Percentiles rank a stretch among this genome's conserved stretches.
These are phyloP conservation scores for Podospora sp. DNA, from an alignment of 495 filamentous ascomycete genomes.

Conservation along the genomic window DNA sequence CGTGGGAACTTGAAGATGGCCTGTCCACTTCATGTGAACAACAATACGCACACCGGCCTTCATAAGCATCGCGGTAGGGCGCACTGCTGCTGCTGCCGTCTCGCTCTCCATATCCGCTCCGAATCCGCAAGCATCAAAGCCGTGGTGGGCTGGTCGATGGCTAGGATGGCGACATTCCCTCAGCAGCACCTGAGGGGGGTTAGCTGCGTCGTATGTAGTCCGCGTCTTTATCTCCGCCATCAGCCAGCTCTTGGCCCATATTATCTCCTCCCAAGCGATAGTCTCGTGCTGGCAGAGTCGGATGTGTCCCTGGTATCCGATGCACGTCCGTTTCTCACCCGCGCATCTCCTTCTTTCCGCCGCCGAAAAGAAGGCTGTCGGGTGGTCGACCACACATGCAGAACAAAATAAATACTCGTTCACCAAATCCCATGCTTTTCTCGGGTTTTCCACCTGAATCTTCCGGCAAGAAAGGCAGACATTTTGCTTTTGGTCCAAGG, in stretches of 20 bases:
- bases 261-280: background rate
- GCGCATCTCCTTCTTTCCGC: background rate
- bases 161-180: conserved; percentile 5
- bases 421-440: conserved; percentile 7
- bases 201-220: conserved; percentile 1
- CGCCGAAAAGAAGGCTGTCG: conserved; percentile 2
- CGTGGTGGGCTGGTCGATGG: conserved; percentile 7
- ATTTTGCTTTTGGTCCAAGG: background rate
- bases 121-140: conserved; percentile 9
- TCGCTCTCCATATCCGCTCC: background rate
- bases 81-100: conserved; percentile 7
- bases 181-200: conserved; percentile 5
- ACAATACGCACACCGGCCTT: conserved; percentile 2
- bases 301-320: background rate
- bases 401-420: background rate
- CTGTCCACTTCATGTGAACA: conserved; percentile 8
- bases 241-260: background rate
- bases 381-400: conserved; percentile 6
- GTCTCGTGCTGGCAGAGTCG: conserved; percentile 9
- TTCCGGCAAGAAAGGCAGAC: conserved; percentile 3
- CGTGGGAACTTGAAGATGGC: conserved; percentile 5
- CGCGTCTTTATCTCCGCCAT: conserved; percentile 7
- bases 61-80: conserved; percentile 7
- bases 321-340: background rate
- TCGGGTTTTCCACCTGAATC: background rate